phyloP scores from a whole-genome alignment of 2,329 filamentous ascomycete genomes.

The Calonectria fujianensis region DNA sequence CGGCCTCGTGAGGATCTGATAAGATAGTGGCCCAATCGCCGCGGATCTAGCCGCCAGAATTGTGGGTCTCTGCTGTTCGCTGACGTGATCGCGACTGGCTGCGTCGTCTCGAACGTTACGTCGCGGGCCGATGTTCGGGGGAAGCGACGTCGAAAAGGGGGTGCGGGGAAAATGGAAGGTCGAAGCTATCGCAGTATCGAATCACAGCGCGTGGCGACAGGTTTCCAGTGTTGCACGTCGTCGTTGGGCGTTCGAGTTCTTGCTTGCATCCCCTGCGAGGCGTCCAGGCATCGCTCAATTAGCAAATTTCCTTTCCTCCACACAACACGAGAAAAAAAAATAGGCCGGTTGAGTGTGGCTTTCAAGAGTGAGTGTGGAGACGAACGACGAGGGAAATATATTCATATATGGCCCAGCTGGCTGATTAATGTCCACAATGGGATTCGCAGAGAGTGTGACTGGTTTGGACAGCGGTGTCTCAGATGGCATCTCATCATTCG shows the following conservation, averaged over 20 bases:
- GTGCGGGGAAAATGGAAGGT: not conserved
- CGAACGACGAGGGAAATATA: constrained; percentile 10
- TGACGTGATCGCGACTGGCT: constrained; percentile 29
- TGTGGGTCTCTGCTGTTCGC: constrained; percentile 25
- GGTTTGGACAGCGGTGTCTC: constrained; percentile 7
- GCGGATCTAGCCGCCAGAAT: constrained; percentile 51
- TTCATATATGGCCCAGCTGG: constrained; percentile 6
- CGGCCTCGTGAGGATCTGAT: constrained; percentile 49
- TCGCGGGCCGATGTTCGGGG: constrained; percentile 24
- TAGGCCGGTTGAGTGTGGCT: constrained; percentile 7
- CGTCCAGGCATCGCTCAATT: not conserved
- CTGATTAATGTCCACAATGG: constrained; percentile 21
- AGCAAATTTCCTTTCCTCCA: not conserved
- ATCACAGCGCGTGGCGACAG: not conserved
- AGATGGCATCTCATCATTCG: constrained; percentile 13
- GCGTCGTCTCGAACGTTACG: constrained; percentile 9
- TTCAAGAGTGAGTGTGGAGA: constrained; percentile 18
- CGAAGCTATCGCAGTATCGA: constrained; percentile 5
- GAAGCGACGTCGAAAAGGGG: not conserved
- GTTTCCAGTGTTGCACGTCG: constrained; percentile 2
- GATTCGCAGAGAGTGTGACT: constrained; percentile 20
- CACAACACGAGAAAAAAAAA: not conserved
- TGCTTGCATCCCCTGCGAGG: not conserved
- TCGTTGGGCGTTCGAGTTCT: not conserved
- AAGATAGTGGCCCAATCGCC: constrained; percentile 52